phyloP scores from a whole-genome alignment of 768 basidiomycete species.

The Chlorophyllum brunneum region DNA sequence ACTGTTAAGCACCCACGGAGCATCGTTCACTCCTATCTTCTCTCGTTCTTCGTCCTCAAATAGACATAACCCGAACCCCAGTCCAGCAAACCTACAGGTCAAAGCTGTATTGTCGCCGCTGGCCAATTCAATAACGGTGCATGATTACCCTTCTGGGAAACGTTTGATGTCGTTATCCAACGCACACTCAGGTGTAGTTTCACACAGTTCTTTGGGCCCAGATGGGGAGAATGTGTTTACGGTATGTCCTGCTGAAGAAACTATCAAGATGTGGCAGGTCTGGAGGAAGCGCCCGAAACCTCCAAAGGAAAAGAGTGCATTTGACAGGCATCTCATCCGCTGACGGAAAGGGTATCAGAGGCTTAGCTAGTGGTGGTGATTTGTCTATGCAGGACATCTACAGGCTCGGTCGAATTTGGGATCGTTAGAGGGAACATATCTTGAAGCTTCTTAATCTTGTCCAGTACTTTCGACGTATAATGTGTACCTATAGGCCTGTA shows the following conservation, averaged over 20 bases:
- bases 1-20: conserved; percentile 85
- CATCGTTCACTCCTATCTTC: conserved; percentile 38
- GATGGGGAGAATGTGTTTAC: conserved; percentile 63
- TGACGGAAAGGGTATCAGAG: conserved; percentile 18
- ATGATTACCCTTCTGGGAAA: conserved; percentile 64
- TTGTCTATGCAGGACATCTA: not conserved
- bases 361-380: no score
- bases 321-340: conserved; percentile 44
- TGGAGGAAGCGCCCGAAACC: conserved; percentile 40
- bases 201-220: conserved; percentile 61
- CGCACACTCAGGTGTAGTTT: conserved; percentile 52
- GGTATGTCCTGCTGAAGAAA: conserved; percentile 58
- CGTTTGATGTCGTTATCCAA: conserved; percentile 47
- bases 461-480: not conserved
- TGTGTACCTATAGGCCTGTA: no score
- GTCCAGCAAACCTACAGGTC: conserved; percentile 37
- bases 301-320: conserved; percentile 36
- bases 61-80: conserved; percentile 23
- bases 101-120: conserved; percentile 50
- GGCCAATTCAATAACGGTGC: conserved; percentile 65
- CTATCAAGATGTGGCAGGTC: conserved; percentile 72
- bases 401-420: not conserved
- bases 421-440: not conserved
- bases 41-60: not conserved
- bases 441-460: not conserved